Conservation (phyloP, 164 flowering plant genomes). For the Piper longum region DNA sequence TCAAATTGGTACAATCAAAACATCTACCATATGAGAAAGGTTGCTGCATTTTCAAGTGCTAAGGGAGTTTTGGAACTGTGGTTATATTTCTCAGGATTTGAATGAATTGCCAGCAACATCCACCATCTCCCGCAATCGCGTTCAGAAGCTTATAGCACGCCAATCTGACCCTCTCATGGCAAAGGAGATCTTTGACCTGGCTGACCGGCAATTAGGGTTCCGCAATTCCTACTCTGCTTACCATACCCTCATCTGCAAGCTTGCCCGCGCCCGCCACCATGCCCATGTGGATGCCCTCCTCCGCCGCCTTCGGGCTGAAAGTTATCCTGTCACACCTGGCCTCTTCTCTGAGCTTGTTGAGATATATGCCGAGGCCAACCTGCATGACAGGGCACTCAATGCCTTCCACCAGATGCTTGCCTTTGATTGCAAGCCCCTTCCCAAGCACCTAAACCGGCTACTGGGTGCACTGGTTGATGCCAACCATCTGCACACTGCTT, state of each 20-base stretch:
- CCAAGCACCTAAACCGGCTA: slow-evolving; percentile 49
- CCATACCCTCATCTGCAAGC: slow-evolving; percentile 63
- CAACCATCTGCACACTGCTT: slow-evolving; percentile 34
- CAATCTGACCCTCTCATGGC: slow-evolving; percentile 82
- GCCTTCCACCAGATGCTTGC: slow-evolving; percentile 48
- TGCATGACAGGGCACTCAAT: slow-evolving; percentile 45
- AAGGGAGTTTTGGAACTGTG: no score
- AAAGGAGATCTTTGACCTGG: slow-evolving; percentile 76
- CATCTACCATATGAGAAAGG: no score
- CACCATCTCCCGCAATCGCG: slow-evolving; percentile 40
- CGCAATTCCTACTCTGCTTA: slow-evolving; percentile 50
- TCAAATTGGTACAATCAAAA: no score
- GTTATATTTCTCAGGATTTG: neutral
- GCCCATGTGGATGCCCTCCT: slow-evolving; percentile 38
- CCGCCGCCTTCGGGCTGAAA: slow-evolving; percentile 14
- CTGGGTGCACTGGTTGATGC: slow-evolving; percentile 39
- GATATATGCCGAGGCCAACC: slow-evolving; percentile 47
- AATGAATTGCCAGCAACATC: neutral
- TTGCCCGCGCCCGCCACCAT: slow-evolving; percentile 52
- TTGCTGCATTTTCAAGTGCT: no score
- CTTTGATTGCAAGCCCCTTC: slow-evolving; percentile 39
- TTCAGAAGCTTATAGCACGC: slow-evolving; percentile 60
- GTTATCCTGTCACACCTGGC: slow-evolving; percentile 25
- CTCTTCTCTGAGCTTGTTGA: slow-evolving; percentile 43
- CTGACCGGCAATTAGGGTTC: slow-evolving; percentile 57